These are phyloP conservation scores for Juncus effusus DNA, from an alignment of 176 grass and related monocot genomes.

Conservation along the genomic window DNA sequence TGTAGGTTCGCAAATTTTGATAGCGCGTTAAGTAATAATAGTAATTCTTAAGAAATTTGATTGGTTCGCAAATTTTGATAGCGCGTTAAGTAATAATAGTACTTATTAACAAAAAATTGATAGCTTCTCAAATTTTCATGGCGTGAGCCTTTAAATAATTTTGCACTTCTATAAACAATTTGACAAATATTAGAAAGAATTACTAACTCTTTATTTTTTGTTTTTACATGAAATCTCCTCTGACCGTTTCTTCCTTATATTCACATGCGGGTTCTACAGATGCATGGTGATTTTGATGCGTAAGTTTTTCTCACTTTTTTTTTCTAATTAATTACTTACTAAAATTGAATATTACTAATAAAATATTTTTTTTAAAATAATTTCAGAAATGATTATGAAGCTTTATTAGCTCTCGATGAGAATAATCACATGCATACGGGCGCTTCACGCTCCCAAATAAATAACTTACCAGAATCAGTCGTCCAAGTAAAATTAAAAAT, in stretches of 20 bases:
- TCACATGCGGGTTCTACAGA: constrained; percentile 21
- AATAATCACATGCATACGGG: constrained; percentile 86
- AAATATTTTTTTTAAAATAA: constrained; percentile 13
- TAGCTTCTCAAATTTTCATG: no score
- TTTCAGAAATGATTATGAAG: constrained; percentile 82
- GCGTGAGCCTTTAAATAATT: no score
- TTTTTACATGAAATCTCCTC: constrained; percentile 19
- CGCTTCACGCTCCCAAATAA: constrained; percentile 80
- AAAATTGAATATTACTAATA: constrained; percentile 17
- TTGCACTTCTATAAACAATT: no score
- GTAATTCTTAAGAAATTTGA: no score
- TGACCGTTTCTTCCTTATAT: constrained; percentile 23
- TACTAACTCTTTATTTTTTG: constrained; percentile 10
- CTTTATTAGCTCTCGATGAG: constrained; percentile 74
- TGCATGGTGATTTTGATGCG: constrained; percentile 53
- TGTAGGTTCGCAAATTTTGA: no score
- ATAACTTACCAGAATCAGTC: constrained; percentile 71
- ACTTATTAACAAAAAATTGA: no score
- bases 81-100: no score
- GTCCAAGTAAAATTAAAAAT: constrained; percentile 46
- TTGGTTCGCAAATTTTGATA: no score
- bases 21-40: no score
- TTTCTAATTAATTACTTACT: constrained; percentile 1
- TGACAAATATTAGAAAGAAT: no score
- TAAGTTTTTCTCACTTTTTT: constrained; percentile 44